These are phyloP conservation scores for Euphorbia peplus DNA, from an alignment of 345 rosid species.

Conservation along the genomic window DNA sequence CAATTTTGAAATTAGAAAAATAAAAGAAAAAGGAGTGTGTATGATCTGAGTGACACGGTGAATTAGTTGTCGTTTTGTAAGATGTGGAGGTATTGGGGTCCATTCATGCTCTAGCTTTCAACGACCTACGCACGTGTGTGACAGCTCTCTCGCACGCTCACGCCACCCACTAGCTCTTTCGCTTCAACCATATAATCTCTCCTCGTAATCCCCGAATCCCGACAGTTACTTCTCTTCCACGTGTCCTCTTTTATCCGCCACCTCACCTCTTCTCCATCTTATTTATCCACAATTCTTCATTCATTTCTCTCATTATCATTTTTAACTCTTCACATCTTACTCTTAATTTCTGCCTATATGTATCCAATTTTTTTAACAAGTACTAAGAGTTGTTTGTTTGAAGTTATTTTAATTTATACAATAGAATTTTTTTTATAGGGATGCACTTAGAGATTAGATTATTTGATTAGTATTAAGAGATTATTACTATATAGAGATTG, in stretches of 20 bases:
- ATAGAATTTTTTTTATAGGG: too few relatives aligned
- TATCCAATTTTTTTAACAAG: too few relatives aligned
- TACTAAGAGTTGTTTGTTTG: too few relatives aligned
- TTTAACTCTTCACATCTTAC: too few relatives aligned
- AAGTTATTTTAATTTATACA: too few relatives aligned
- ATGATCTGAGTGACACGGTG: background rate
- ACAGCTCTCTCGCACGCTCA: slow-evolving; percentile 44
- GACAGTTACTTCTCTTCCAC: slow-evolving; percentile 15
- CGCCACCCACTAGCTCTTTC: slow-evolving; percentile 12
- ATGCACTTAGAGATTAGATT: too few relatives aligned
- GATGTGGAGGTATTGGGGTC: slow-evolving; percentile 15
- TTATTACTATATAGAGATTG: too few relatives aligned
- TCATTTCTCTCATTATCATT: too few relatives aligned
- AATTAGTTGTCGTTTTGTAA: slow-evolving; percentile 20
- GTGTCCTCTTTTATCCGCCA: background rate
- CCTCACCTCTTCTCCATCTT: background rate
- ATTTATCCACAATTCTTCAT: background rate
- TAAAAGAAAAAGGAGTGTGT: too few relatives aligned
- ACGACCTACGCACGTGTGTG: slow-evolving; percentile 46
- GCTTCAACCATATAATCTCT: slow-evolving; percentile 18
- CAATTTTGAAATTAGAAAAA: too few relatives aligned
- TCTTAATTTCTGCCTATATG: too few relatives aligned
- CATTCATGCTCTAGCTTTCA: slow-evolving; percentile 6
- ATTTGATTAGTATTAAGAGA: too few relatives aligned
- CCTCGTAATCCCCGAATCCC: slow-evolving; percentile 45